These are phyloP conservation scores for Phytophthora litchii DNA, from an alignment of 352 stramenopile species.

Conservation along the genomic window DNA sequence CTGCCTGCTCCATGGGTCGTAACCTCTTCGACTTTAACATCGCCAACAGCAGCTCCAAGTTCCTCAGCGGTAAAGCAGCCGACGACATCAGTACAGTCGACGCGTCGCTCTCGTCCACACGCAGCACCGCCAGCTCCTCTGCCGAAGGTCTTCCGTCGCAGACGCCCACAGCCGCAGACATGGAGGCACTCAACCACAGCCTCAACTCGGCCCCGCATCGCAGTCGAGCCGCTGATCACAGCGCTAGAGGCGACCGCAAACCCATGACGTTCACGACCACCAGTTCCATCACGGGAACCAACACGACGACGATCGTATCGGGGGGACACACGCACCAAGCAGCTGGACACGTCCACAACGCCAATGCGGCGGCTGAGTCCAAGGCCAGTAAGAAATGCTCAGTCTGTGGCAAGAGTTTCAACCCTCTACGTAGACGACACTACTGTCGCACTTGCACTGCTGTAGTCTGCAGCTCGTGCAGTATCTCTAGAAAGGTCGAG, in stretches of 20 bases:
- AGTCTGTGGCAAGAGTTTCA: constrained; percentile 86
- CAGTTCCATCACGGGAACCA: constrained; percentile 36
- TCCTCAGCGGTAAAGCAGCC: constrained; percentile 31
- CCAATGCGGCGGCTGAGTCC: constrained; percentile 17
- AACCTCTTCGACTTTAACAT: constrained; percentile 52
- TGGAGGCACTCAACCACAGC: constrained; percentile 34
- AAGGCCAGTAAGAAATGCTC: constrained; percentile 68
- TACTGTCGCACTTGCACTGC: constrained; percentile 73
- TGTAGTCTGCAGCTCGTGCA: constrained; percentile 84
- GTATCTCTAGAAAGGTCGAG: constrained; percentile 72
- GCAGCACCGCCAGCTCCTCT: constrained; percentile 39
- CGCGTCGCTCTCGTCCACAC: constrained; percentile 33
- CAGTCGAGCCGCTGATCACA: constrained; percentile 31
- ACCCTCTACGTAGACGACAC: constrained; percentile 77
- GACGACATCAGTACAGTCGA: constrained; percentile 6
- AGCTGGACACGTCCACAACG: constrained; percentile 14
- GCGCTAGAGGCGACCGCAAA: constrained; percentile 28
- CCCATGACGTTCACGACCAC: constrained; percentile 46
- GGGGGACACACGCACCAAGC: constrained; percentile 20
- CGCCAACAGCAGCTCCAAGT: constrained; percentile 43
- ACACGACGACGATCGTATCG: constrained; percentile 38
- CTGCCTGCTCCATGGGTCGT: constrained; percentile 33
- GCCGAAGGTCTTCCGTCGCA: constrained; percentile 13
- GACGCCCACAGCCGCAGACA: constrained; percentile 13
- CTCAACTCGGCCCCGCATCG: constrained; percentile 14